A percentile compares a stretch with the other conserved stretches of the same genome.
phyloP scores from a whole-genome alignment of 2,329 filamentous ascomycete genomes.

The Mollisiaceae sp. region DNA sequence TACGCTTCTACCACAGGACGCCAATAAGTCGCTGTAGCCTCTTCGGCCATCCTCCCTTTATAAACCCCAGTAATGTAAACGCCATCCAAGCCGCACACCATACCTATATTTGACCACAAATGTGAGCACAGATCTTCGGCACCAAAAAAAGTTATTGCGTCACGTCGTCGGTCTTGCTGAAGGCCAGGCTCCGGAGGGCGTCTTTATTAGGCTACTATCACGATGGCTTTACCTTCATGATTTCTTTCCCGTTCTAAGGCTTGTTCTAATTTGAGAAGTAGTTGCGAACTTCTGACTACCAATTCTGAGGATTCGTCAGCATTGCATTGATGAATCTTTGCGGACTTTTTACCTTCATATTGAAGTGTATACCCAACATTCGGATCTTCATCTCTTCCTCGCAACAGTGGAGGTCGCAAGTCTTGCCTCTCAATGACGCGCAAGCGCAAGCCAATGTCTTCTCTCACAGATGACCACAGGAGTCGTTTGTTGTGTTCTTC shows the following conservation, averaged over 20 bases:
- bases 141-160: conserved; percentile 9
- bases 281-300: conserved; percentile 64
- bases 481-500: conserved; percentile 50
- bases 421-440: conserved; percentile 60
- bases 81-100: conserved; percentile 23
- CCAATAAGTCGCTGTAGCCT: conserved; percentile 14
- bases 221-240: conserved; percentile 60
- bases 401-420: conserved; percentile 55
- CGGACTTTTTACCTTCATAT: conserved; percentile 65
- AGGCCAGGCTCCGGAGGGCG: conserved; percentile 23
- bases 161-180: conserved; percentile 22
- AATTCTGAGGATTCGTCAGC: conserved; percentile 59
- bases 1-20: conserved; percentile 20
- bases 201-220: conserved; percentile 16
- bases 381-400: conserved; percentile 57
- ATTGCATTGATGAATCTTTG: background rate
- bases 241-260: conserved; percentile 48
- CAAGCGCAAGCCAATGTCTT: conserved; percentile 72
- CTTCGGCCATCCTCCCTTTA: conserved; percentile 17
- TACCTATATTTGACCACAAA: conserved; percentile 14
- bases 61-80: conserved; percentile 20
- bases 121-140: conserved; percentile 10
- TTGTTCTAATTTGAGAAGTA: conserved; percentile 69
- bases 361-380: conserved; percentile 72
- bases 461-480: conserved; percentile 70